phyloP scores from a whole-genome alignment of 345 rosid species.

The Eucalyptus polybractea region DNA sequence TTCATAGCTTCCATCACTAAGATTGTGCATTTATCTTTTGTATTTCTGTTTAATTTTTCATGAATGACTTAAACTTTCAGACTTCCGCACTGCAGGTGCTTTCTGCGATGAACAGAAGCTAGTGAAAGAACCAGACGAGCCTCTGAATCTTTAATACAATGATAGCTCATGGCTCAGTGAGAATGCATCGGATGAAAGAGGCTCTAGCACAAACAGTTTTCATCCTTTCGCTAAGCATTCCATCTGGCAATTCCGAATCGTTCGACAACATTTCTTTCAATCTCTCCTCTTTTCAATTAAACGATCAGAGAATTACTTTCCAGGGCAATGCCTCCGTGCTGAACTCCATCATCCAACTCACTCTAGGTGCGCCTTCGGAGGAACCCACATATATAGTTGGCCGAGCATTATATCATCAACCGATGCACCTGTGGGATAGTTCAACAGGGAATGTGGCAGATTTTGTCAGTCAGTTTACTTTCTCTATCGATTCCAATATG shows the following conservation, averaged over 20 bases:
- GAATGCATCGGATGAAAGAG: too few species aligned
- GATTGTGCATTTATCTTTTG: too few species aligned
- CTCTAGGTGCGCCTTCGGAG: neutral
- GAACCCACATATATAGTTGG: neutral
- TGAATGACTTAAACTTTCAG: too few species aligned
- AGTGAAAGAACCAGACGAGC: too few species aligned
- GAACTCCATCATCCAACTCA: neutral
- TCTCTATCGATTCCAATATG: neutral
- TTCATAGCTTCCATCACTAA: too few species aligned
- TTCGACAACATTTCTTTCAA: neutral
- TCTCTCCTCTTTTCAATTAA: neutral
- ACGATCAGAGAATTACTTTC: neutral
- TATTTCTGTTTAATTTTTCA: too few species aligned
- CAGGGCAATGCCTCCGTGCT: neutral
- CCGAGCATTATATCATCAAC: neutral
- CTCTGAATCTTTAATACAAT: neutral
- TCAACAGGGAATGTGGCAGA: constrained; percentile 1
- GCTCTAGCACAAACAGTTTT: too few species aligned
- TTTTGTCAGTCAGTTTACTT: constrained; percentile 7
- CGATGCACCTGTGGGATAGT: constrained; percentile 8
- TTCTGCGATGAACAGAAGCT: too few species aligned
- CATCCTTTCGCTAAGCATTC: too few species aligned
- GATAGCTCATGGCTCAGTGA: too few species aligned
- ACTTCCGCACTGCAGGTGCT: too few species aligned
- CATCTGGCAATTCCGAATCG: too few species aligned